Evolutionary conservation across 768 basidiomycete species (phyloP), one percentile per base, ranked within the genome.

Genomic region (Lactifluus pinguis): DNA sequence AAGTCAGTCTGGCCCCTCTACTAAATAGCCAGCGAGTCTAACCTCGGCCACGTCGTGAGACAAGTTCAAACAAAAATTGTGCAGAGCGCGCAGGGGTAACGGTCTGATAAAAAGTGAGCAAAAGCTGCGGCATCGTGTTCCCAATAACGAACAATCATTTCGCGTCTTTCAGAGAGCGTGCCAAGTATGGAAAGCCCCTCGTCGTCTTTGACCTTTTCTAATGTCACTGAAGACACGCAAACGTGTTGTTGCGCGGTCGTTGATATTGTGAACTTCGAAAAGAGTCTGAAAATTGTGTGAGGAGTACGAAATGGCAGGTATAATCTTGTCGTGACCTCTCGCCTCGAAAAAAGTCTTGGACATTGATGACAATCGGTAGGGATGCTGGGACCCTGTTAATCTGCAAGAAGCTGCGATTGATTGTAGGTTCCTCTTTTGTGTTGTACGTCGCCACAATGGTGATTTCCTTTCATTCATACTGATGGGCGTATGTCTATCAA

Each of bases 291-390:
- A 45, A 38, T 39, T 19, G 2, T 19, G 21, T 25, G 49, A 64
- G 55, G 59, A 34, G 39, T 51, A 44, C 56, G 29, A 59, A 60
- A 54, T 25, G 7, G 21, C 21, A 2, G 9, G 4, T 13, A n/a
- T 42, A 38, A 25, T 38, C 9, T 44, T 57, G 36, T 13, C 6
- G 49, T 78, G 48, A 93, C 95, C 84, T 85, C 58, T 83, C 77
- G 30, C 87, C 87, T 21, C 95, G 84, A 77, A 98, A 98, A 72
- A 92, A 95, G 70, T 99, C 97, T 72, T 98, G 90, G 0, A 98
- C 95, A 60, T 95, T 97, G 60, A 98, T 89, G 3, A 88, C 83
- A 48, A 99, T 77, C 0, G 95, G 95, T 4, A 98, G 76, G 0
- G 87, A 79, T 7, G 87, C 84, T 14, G 80, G 77, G 4, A 95